Conservation (phyloP, 2,329 filamentous ascomycete species). For the Plenodomus tracheiphilus region DNA sequence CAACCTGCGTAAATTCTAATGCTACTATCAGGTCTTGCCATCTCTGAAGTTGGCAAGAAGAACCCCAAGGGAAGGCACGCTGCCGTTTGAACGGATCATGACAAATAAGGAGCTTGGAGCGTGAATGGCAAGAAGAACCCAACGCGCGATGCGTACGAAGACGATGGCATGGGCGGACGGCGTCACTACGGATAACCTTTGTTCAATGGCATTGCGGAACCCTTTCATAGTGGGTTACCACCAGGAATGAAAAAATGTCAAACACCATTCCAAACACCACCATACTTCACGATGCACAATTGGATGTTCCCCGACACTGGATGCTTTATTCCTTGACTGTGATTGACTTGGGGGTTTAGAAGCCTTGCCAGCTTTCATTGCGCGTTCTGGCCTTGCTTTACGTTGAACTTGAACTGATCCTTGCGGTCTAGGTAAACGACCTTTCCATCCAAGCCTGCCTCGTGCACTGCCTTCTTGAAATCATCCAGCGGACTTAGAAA, state of each 20-base stretch:
- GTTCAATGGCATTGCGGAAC: constrained; percentile 38
- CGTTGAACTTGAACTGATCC: constrained; percentile 61
- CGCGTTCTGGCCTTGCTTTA: constrained; percentile 34
- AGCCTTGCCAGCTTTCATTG: background rate
- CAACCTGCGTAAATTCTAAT: constrained; percentile 8
- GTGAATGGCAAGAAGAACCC: constrained; percentile 10
- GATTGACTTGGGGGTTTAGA: background rate
- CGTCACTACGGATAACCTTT: constrained; percentile 38
- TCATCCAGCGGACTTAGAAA: constrained; percentile 63
- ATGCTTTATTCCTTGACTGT: background rate
- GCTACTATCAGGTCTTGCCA: constrained; percentile 55
- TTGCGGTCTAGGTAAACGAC: constrained; percentile 65
- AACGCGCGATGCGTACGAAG: constrained; percentile 16
- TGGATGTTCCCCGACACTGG: background rate
- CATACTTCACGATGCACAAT: constrained; percentile 1
- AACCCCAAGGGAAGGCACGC: constrained; percentile 60
- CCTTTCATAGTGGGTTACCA: constrained; percentile 25
- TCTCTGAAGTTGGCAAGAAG: constrained; percentile 65
- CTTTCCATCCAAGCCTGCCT: constrained; percentile 55
- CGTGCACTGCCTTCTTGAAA: constrained; percentile 60
- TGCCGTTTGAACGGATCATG: constrained; percentile 23
- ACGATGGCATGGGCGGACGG: constrained; percentile 32
- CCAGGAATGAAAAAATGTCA: constrained; percentile 37
- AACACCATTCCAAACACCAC: constrained; percentile 25
- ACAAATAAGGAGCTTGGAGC: constrained; percentile 8